Percentiles rank a stretch among this genome's conserved stretches.
phyloP scores from a whole-genome alignment of 1,284 basidiomycete genomes.

The Xerocomus cyaneibrunnescens region DNA sequence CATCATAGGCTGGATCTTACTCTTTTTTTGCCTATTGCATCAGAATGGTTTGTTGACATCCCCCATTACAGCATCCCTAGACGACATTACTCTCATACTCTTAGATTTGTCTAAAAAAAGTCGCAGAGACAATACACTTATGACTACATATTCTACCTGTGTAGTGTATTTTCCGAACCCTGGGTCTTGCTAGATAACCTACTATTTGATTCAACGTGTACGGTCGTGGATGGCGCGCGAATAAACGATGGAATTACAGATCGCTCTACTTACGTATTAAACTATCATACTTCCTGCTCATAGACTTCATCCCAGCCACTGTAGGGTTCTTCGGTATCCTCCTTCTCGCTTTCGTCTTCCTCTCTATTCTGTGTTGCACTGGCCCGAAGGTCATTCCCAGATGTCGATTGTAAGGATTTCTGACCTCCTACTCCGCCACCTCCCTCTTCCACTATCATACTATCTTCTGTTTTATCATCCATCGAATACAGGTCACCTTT shows the following conservation, averaged over 20 bases:
- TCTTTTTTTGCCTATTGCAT: constrained; percentile 4
- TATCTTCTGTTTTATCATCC: constrained; percentile 55
- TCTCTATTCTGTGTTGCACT: constrained; percentile 22
- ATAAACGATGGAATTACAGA: not conserved
- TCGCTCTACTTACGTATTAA: not conserved
- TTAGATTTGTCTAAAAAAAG: constrained; percentile 29
- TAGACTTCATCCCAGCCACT: constrained; percentile 43
- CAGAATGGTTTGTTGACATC: constrained; percentile 5
- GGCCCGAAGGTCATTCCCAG: constrained; percentile 13
- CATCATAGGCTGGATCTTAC: constrained; percentile 14
- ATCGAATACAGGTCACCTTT: constrained; percentile 41
- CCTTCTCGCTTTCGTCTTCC: constrained; percentile 36
- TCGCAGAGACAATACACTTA: constrained; percentile 29
- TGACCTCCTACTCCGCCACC: constrained; percentile 33
- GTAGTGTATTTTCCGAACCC: constrained; percentile 19
- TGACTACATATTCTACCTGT: constrained; percentile 27
- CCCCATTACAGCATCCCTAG: constrained; percentile 21
- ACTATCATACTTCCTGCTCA: constrained; percentile 41
- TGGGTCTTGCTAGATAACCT: not conserved
- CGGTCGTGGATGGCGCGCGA: not conserved
- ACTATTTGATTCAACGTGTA: not conserved
- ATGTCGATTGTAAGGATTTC: constrained; percentile 12
- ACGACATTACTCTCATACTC: constrained; percentile 15
- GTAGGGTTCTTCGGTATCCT: constrained; percentile 26
- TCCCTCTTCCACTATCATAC: constrained; percentile 46